Conservation (phyloP, 2,329 filamentous ascomycete species). For the Dothistroma pini region DNA sequence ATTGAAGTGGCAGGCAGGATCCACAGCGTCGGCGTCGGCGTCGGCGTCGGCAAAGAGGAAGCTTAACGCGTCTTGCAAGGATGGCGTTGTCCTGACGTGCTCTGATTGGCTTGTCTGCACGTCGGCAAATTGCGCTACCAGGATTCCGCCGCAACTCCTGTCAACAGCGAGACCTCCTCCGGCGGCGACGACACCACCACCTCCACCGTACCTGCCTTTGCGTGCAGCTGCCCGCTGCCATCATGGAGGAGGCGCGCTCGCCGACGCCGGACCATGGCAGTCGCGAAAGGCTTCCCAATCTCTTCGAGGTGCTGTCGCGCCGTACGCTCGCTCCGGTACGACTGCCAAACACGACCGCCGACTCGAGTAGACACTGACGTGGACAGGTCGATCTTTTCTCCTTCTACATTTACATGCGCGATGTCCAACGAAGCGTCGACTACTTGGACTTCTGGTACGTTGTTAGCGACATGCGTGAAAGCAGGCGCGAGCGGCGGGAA, state of each 20-base stretch:
- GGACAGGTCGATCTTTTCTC: conserved; percentile 81
- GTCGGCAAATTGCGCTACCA: not conserved
- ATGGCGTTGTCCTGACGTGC: not conserved
- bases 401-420: conserved; percentile 99
- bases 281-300: conserved; percentile 83
- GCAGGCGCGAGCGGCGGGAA: not conserved
- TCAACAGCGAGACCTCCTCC: not conserved
- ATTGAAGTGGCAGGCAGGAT: not conserved
- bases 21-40: too few species aligned
- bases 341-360: not conserved
- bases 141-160: not conserved
- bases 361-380: conserved; percentile 10
- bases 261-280: conserved; percentile 30
- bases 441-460: conserved; percentile 96
- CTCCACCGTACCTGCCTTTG: conserved; percentile 22
- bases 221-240: conserved; percentile 6
- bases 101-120: not conserved
- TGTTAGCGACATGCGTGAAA: not conserved
- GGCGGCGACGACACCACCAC: not conserved
- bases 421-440: conserved; percentile 95
- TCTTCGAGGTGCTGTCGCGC: conserved; percentile 93
- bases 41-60: not conserved
- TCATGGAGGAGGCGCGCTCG: conserved; percentile 17
- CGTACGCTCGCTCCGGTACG: conserved; percentile 74
- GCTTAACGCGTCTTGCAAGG: not conserved